Conservation (phyloP, 2,329 filamentous ascomycete species). For the Thelonectria discophora region DNA sequence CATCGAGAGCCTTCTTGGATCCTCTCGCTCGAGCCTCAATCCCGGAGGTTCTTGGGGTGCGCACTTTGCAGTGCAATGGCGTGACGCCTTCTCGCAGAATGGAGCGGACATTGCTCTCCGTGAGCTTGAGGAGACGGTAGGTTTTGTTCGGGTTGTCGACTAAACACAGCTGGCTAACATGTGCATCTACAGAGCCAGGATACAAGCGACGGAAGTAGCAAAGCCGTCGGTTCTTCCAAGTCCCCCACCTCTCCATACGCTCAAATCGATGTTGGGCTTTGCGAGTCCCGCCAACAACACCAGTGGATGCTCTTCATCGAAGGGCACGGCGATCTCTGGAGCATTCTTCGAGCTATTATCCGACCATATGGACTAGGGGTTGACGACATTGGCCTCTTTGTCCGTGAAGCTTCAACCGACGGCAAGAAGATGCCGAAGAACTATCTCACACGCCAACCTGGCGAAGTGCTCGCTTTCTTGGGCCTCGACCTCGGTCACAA, state of each 20-base stretch:
- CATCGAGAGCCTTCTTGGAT: conserved; percentile 31
- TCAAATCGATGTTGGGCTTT: conserved; percentile 75
- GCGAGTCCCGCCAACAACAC: conserved; percentile 51
- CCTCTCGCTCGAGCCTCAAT: too few species aligned
- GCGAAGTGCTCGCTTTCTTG: conserved; percentile 67
- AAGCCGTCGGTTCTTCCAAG: neutral
- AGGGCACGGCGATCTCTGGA: conserved; percentile 77
- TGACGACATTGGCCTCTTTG: conserved; percentile 68
- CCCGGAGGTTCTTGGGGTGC: too few species aligned
- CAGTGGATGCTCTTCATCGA: conserved; percentile 74
- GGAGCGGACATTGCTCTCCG: too few species aligned
- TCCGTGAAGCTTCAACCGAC: conserved; percentile 72
- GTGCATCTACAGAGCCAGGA: too few species aligned
- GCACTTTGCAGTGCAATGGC: too few species aligned
- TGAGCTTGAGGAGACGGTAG: too few species aligned
- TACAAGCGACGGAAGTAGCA: too few species aligned
- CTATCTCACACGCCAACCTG: conserved; percentile 66
- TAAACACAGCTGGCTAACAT: too few species aligned
- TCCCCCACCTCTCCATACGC: conserved; percentile 51
- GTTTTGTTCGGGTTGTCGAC: too few species aligned
- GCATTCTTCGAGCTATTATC: conserved; percentile 69
- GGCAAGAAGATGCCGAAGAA: conserved; percentile 67
- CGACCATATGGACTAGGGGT: conserved; percentile 72
- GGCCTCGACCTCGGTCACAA: conserved; percentile 58
- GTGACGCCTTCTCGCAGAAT: too few species aligned